Evolutionary conservation across 2,329 filamentous ascomycete species (phyloP), one percentile per base, ranked within the genome.

Genomic region (Alternaria ventricosa): DNA sequence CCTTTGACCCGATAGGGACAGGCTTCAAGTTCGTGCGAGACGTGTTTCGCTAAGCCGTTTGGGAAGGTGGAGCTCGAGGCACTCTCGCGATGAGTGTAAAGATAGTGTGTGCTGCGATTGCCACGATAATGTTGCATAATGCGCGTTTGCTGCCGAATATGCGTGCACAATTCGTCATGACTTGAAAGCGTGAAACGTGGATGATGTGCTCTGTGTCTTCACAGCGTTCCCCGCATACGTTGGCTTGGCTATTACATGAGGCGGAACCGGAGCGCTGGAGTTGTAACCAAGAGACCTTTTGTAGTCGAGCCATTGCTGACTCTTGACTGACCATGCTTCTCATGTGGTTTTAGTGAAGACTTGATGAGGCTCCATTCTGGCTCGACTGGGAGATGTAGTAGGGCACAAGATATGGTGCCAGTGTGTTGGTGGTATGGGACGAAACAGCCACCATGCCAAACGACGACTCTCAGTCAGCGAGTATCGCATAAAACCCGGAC

Each of bases 31-130:
- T 22, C n/a, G 15, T 51, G 33, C 20, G 28, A 63, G 27, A 55
- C 36, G 30, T 30, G 25, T 44, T 33, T 55, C 56, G 56, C 60
- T 63, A 59, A 55, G 50, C 50, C 33, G 43, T 55, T 63, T n/a
- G 33, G 57, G 60, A 63, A 63, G 60, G 60, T 63, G 44, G 55
- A 30, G 30, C 20, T 49, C 30, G 10, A 30, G 56, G 50, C 27
- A 55, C 10, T 13, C 27, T 25, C 41, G n/a, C 18, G 33, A 30
- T 22, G 22, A 46, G 12, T 57, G 45, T 18, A 12, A 8, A 49
- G 43, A 55, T 55, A 12, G 60, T 49, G 56, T 63, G 18, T 15
- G 44, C 30, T 22, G 47, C 47, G 60, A 47, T 43, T 33, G 22
- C 22, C 8, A 62, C 30, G 33, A 49, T 33, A 50, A 49, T 7